Conservation (phyloP, 75 land plant species). For the Gnetum montanum region DNA sequence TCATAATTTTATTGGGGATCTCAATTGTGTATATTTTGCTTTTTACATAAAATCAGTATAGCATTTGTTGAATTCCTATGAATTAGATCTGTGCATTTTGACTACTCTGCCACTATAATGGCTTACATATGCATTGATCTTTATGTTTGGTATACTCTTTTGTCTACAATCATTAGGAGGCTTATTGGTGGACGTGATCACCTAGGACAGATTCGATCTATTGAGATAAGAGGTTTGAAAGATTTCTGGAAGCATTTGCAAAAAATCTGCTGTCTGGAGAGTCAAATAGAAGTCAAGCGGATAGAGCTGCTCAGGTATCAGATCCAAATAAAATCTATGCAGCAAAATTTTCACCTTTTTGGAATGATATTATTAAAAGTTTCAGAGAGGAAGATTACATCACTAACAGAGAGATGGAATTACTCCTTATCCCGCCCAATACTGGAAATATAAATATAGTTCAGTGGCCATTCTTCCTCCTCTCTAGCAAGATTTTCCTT, state of each 20-base stretch:
- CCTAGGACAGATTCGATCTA: constrained; percentile 82
- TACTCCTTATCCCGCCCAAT: constrained; percentile 71
- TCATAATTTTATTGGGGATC: constrained; percentile 50
- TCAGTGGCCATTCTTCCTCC: constrained; percentile 92
- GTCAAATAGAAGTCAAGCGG: constrained; percentile 16
- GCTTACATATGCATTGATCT: constrained; percentile 79
- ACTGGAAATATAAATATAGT: constrained; percentile 48
- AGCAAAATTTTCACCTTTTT: constrained; percentile 72
- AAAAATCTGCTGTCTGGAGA: constrained; percentile 47
- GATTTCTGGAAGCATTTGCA: constrained; percentile 82
- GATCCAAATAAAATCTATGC: constrained; percentile 45
- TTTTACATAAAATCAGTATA: too few species aligned
- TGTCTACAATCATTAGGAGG: constrained; percentile 88
- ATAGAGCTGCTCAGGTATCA: neutral
- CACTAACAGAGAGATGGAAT: constrained; percentile 82
- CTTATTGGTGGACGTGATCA: constrained; percentile 78
- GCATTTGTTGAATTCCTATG: too few species aligned
- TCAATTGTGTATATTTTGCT: too few species aligned
- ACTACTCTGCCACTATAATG: too few species aligned
- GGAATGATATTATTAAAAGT: constrained; percentile 86
- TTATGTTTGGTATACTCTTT: constrained; percentile 76
- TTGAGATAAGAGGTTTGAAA: constrained; percentile 80
- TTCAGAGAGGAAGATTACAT: constrained; percentile 94
- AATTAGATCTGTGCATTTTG: too few species aligned
- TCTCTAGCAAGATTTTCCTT: constrained; percentile 85